phyloP scores from a whole-genome alignment of 306 rosid genomes.

The Malus orientalis region DNA sequence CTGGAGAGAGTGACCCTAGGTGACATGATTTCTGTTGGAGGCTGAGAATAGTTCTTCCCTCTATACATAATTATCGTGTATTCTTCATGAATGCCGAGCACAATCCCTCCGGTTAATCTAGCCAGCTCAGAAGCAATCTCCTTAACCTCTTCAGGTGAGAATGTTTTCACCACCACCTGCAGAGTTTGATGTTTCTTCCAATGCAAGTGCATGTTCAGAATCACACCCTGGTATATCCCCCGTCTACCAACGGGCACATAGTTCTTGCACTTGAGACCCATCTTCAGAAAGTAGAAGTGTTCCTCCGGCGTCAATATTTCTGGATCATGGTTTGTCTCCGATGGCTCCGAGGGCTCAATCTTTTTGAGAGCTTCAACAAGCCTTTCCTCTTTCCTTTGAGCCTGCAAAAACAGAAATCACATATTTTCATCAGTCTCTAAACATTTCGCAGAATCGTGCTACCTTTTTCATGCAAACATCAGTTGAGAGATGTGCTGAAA shows the following conservation, averaged over 20 bases:
- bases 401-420: constrained; percentile 37
- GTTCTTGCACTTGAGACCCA: constrained; percentile 86
- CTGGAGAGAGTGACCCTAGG: constrained; percentile 84
- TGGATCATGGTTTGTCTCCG: constrained; percentile 80
- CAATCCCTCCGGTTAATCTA: constrained; percentile 82
- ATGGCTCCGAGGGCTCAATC: constrained; percentile 76
- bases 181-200: constrained; percentile 97
- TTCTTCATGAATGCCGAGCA: constrained; percentile 82
- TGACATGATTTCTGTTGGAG: constrained; percentile 97
- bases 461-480: background rate
- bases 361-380: constrained; percentile 62
- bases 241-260: constrained; percentile 94
- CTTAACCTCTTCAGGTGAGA: constrained; percentile 80
- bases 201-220: constrained; percentile 94
- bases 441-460: background rate
- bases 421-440: background rate
- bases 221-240: constrained; percentile 93
- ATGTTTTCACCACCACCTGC: constrained; percentile 83
- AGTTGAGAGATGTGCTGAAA: background rate
- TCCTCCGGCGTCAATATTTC: constrained; percentile 95
- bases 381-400: constrained; percentile 69
- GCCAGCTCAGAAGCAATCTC: constrained; percentile 88
- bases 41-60: constrained; percentile 95
- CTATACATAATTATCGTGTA: constrained; percentile 87
- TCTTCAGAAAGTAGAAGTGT: constrained; percentile 88